Evolutionary conservation across 352 stramenopile genomes (phyloP), one percentile per base, ranked within the genome.

Genomic region (Phytophthora hybrid): DNA sequence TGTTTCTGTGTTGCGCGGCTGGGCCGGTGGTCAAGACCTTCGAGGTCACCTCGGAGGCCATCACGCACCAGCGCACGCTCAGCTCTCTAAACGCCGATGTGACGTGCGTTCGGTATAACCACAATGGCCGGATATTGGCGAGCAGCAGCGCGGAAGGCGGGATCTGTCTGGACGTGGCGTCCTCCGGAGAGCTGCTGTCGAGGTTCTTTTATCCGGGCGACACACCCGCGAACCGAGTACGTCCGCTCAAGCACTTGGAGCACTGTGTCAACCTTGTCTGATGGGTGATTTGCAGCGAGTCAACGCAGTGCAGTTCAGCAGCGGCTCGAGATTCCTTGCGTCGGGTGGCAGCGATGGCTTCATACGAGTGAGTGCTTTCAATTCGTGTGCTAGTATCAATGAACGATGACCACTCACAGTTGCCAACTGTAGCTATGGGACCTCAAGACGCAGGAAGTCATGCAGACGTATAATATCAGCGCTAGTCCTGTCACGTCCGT

Each of bases 381-480:
- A 18, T 52, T 23, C 16, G 9, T 52, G 8, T 11, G 44, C 6
- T 21, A 16, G 9, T 9, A 8, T 4, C 44, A 23, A 21, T 7
- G 18, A 19, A 18, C 18, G 18, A 21, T 23, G 18, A 3, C 6
- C 1, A 51, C 16, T 21, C n/a, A 52, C 31, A 5, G 10, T 52
- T 66, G 59, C 46, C 13, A 16, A 34, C 5, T 67, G 8, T 34
- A 88, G 79, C 55, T 94, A 13, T 94, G 85, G 87, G 85, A 93
- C 37, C 74, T 94, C 21, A 94, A 94, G 63, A 90, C 84, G 4
- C 87, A 93, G 51, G 81, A 93, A 53, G 65, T 92, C 37, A 88
- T 80, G 41, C 85, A 94, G 67, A 81, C 69, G 19, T 93, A 92
- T 64, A 83, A 69, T 54, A 79, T 90, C 60, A 89, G 85, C 59